phyloP scores from a whole-genome alignment of 129 eudicot species.

The Tagetes erecta region DNA sequence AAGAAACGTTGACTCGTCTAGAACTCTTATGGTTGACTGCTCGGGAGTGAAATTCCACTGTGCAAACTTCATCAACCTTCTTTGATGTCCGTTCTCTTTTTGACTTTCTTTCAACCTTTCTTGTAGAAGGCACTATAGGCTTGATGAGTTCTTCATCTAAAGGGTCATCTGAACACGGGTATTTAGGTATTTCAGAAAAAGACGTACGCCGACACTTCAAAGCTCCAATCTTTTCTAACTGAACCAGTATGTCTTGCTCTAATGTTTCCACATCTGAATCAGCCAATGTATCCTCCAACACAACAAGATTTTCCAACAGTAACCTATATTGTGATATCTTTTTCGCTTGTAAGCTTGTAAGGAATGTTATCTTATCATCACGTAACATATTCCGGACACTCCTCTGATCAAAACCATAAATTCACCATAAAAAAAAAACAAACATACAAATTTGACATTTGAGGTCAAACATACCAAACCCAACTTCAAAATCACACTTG shows the following conservation, averaged over 20 bases:
- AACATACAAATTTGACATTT: slow-evolving; percentile 20
- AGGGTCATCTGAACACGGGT: slow-evolving; percentile 30
- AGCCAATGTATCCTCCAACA: slow-evolving; percentile 59
- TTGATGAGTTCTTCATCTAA: slow-evolving; percentile 30
- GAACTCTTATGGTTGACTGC: slow-evolving; percentile 25
- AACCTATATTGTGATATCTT: slow-evolving; percentile 57
- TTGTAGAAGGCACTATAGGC: slow-evolving; percentile 54
- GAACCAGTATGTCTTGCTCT: slow-evolving; percentile 72
- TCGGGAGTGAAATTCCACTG: slow-evolving; percentile 28
- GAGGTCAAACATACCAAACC: slow-evolving; percentile 17
- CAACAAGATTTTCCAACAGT: slow-evolving; percentile 66
- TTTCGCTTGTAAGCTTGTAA: slow-evolving; percentile 53
- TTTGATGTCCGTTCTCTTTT: slow-evolving; percentile 39
- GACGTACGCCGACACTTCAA: slow-evolving; percentile 51
- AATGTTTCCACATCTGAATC: slow-evolving; percentile 54
- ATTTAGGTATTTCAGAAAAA: slow-evolving; percentile 42
- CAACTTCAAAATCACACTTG: neutral
- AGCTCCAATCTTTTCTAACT: slow-evolving; percentile 87
- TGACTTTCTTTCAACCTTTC: slow-evolving; percentile 63
- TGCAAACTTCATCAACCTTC: slow-evolving; percentile 33
- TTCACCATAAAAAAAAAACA: slow-evolving; percentile 2
- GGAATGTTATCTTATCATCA: slow-evolving; percentile 37
- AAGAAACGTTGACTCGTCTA: slow-evolving; percentile 34
- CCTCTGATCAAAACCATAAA: slow-evolving; percentile 42
- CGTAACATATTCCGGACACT: slow-evolving; percentile 34